Base-by-base conservation (phyloP, 352 stramenopile genomes). In the Phytophthora sp. region DNA sequence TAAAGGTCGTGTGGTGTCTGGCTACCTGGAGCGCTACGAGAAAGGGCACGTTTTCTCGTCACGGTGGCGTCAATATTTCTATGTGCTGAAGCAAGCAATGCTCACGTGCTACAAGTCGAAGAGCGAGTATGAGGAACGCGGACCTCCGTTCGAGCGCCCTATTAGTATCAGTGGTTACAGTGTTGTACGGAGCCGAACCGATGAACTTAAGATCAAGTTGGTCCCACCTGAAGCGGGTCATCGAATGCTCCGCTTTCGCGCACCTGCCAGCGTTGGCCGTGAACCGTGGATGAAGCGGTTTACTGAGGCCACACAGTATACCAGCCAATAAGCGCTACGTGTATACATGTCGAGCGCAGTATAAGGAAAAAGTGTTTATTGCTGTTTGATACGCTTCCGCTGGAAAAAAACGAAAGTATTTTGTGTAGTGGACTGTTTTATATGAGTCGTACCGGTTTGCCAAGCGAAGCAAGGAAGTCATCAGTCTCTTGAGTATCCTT, bases 161-260 rank as follows among this genome's bases (percentile, higher is more conserved):
- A 65, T 89, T 38, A 79, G 66, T 26, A 74, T 93, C 57, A 87
- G 79, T 23, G 84, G 82, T n/a, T 91, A 84, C 68, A 84, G 65
- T 18, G 79, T 93, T 12, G 74, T 89, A 30, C 81, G 82, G 26
- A 91, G 82, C 41, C 84, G 82, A 41, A 91, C 84, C 11, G 84
- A 93, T 59, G 82, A 93, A 38, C 82, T 89, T 59, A 93, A 93
- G 59, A 89, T 93, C 64, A 93, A 93, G 65, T 49, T 93, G 47
- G 68, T 93, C 20, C 80, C 84, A 12, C 82, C 84, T 9, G 82
- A 89, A 55, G 77, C 84, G 3, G 80, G 82, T 0, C 77, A 73
- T 41, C 49, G 50, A 66, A 90, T 89, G 80, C 76, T 90, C 60
- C 84, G 84, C 44, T 93, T 91, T 56, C 79, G 84, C 7, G 80